A percentile compares a stretch with the other conserved stretches of the same genome.
These are phyloP conservation scores for Microdochium paspali DNA, from an alignment of 2,329 filamentous ascomycete species.

Conservation along the genomic window DNA sequence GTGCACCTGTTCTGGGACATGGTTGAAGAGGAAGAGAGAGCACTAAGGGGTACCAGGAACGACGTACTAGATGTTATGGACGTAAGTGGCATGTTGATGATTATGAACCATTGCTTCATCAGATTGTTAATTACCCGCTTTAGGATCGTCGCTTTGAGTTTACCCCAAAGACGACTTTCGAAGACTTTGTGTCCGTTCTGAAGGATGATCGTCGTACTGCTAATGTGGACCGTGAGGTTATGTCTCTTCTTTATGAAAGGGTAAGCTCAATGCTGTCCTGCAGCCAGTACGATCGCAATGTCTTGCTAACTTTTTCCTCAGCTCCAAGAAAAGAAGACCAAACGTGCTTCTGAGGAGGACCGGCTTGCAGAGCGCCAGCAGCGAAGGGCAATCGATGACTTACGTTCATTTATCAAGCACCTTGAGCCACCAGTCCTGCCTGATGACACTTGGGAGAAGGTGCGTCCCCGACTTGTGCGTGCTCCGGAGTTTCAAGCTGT, in stretches of 20 bases:
- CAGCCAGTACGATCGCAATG: background rate
- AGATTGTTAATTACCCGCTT: slow-evolving; percentile 21
- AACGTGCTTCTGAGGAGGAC: slow-evolving; percentile 69
- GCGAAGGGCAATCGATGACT: slow-evolving; percentile 71
- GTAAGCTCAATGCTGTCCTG: slow-evolving; percentile 30
- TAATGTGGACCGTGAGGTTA: slow-evolving; percentile 71
- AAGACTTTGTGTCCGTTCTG: slow-evolving; percentile 79
- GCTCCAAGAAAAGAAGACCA: slow-evolving; percentile 79
- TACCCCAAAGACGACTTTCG: slow-evolving; percentile 73
- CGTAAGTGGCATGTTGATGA: slow-evolving; percentile 39
- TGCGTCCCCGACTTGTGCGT: slow-evolving; percentile 70
- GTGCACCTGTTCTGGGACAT: slow-evolving; percentile 94
- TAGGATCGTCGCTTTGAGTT: slow-evolving; percentile 90
- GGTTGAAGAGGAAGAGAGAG: slow-evolving; percentile 85
- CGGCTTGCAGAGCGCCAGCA: slow-evolving; percentile 78
- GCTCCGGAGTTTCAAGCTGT: slow-evolving; percentile 78
- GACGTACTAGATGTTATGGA: slow-evolving; percentile 82
- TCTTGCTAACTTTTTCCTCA: slow-evolving; percentile 22
- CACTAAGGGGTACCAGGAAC: slow-evolving; percentile 71
- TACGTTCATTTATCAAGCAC: slow-evolving; percentile 81
- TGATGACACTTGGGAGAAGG: slow-evolving; percentile 80
- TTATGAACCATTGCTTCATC: background rate
- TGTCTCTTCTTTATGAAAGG: slow-evolving; percentile 76
- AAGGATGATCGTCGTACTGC: slow-evolving; percentile 80
- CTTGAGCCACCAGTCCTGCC: slow-evolving; percentile 73